phyloP scores from a whole-genome alignment of 2,329 filamentous ascomycete genomes.

The Fusarium brevicatenulatum region DNA sequence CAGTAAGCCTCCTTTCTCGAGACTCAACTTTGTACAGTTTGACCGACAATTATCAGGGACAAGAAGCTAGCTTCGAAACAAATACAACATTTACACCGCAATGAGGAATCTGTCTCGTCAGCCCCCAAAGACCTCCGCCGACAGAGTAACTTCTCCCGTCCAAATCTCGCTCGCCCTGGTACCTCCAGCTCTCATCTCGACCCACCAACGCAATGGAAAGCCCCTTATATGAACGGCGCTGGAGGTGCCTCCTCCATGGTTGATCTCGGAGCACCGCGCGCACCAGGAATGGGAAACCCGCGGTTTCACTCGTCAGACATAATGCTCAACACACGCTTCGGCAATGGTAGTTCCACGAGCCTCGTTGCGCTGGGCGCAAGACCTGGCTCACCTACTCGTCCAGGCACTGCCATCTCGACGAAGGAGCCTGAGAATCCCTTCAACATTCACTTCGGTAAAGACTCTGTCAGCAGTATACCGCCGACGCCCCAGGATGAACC shows the following conservation, averaged over 20 bases:
- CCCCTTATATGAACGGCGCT: conserved; percentile 51
- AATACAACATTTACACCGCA: conserved; percentile 26
- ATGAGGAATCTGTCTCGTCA: neutral
- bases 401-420: conserved; percentile 49
- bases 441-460: conserved; percentile 57
- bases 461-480: conserved; percentile 41
- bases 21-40: neutral
- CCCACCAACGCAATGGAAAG: conserved; percentile 45
- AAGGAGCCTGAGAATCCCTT: conserved; percentile 59
- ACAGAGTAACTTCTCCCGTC: conserved; percentile 50
- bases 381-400: conserved; percentile 46
- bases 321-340: conserved; percentile 52
- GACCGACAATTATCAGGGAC: conserved; percentile 10
- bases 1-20: conserved; percentile 48
- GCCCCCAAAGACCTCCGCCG: conserved; percentile 43
- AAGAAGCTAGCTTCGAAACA: conserved; percentile 33
- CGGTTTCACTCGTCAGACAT: conserved; percentile 52
- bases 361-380: conserved; percentile 46
- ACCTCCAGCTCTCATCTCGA: conserved; percentile 51
- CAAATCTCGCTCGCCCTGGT: conserved; percentile 53
- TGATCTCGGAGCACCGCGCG: conserved; percentile 52
- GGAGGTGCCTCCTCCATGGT: conserved; percentile 56
- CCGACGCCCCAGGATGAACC: conserved; percentile 34
- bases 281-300: conserved; percentile 39
- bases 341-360: conserved; percentile 50